Percentiles rank a stretch among this genome's conserved stretches.
Evolutionary conservation across 73 alveolate species (phyloP).

Genomic region (Paramecium sonneborni): DNA sequence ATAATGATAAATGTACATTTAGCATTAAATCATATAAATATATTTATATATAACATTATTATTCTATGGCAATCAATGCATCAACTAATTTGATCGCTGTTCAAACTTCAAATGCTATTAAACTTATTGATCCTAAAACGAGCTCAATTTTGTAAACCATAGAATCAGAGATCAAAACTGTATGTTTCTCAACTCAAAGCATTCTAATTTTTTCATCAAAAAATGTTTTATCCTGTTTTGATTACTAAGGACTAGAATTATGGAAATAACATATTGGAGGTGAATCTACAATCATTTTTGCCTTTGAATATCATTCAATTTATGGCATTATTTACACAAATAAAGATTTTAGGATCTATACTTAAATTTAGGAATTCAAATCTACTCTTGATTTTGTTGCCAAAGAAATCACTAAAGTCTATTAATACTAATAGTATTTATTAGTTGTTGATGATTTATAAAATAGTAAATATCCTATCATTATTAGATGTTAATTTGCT

Average conservation of each 20-base stretch:
- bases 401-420: background rate
- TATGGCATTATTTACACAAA: background rate
- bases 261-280: constrained; percentile 40
- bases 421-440: background rate
- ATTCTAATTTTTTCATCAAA: background rate
- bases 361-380: background rate
- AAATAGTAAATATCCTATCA: background rate
- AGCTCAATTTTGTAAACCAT: background rate
- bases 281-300: background rate
- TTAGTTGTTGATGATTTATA: background rate
- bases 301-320: background rate
- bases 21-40: too few relatives aligned
- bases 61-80: background rate
- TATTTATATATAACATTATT: background rate
- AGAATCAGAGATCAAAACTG: background rate
- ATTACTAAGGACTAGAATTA: background rate
- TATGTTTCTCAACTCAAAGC: background rate
- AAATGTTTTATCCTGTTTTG: background rate
- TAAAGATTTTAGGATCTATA: background rate
- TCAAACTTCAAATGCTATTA: background rate
- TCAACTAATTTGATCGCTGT: background rate
- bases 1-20: background rate
- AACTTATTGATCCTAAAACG: background rate
- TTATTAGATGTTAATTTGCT: background rate
- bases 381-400: background rate